Base-by-base conservation (phyloP, 257 asterid genomes). In the Capsicum chinense region DNA sequence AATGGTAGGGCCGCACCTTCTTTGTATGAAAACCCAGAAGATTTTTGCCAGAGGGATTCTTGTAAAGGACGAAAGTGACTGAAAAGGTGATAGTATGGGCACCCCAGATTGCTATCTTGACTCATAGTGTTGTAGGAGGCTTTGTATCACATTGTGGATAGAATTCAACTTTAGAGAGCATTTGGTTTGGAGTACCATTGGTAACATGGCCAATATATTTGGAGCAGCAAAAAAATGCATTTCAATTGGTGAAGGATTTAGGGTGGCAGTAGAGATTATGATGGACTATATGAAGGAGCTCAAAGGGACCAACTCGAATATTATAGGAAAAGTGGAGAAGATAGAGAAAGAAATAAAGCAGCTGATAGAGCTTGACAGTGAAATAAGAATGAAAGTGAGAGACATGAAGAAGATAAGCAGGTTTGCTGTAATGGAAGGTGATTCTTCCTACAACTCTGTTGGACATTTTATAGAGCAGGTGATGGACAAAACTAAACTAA, bases 141-240 rank as follows among this genome's bases (percentile, higher is more conserved):
- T 86, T 86, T 19, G 69, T 86, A 1, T 86, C 85, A 6, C 89
- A 84, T 11, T 86, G 89, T 33, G 87, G 89, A 0, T 86, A 81
- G 89, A 86, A 86, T 56, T 86, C 85, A 0, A 80, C 67, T 2
- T 42, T 86, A 8, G 88, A 86, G 69, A 86, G 89, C 12, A 35
- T 84, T 21, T 87, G 84, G 87, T 84, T 59, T 11, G 89, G 87
- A 0, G 84, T 87, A 42, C 86, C 89, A 8, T 17, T 81, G 33
- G 87, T 87, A 58, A 67, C 87, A 0, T 88, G 84, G 87, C 89
- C 90, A 26, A 47, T 84, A 15, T 88, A 74, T n/a, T 79, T 87
- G 5, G 89, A 88, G 89, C 89, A 88, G 73, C 89, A 88, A 39
- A 9, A 58, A 48, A 88, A 88, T 47, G 87, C 89, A 5, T 88